Base-by-base conservation (phyloP, 495 filamentous ascomycete genomes). In the Penicillium simplicissimum region DNA sequence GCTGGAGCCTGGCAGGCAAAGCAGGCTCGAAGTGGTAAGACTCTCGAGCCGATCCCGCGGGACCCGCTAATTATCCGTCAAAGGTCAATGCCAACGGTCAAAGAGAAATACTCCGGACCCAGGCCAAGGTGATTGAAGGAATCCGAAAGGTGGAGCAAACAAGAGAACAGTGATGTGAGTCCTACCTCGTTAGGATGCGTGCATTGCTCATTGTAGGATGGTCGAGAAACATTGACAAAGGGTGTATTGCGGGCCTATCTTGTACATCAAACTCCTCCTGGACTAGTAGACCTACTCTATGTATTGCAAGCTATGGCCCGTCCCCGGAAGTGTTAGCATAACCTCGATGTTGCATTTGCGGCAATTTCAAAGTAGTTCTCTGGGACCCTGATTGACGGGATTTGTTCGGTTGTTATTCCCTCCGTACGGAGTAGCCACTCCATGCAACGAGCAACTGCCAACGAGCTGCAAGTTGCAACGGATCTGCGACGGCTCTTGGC, bases 401-500 rank as follows among this genome's bases (percentile, higher is more conserved):
- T 45, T 21, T 45, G 10, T 23, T 45, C 17, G 9, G 42, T 45
- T 45, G 19, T 45, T 21, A 45, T 19, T 45, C 42, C 42, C 40
- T 23, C 42, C 17, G 15, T 40, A 40, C 14, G 37, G 37, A 40
- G 40, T 47, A 8, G n/a, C 3, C 3, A 53, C 4, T 31, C 28
- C 28, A 31, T 6, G 2, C 2, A 58, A 15, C 23, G 52, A 31
- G 4, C 28, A 31, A 31, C 28, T 31, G 28, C 28, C 28, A 31
- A 31, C 23, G 23, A 25, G 23, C 23, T 25, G 13, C 21, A 31
- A 59, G 56, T 43, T 62, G 61, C 55, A 40, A 68, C 60, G 31
- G 66, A 69, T 71, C 66, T 71, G 52, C 66, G 59, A 59, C 60
- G 45, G 59, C 49, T 17, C 59, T 65, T 69, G 61, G 61, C 63